Base-by-base conservation (phyloP, 768 basidiomycete genomes). In the Exsudoporus frostii region DNA sequence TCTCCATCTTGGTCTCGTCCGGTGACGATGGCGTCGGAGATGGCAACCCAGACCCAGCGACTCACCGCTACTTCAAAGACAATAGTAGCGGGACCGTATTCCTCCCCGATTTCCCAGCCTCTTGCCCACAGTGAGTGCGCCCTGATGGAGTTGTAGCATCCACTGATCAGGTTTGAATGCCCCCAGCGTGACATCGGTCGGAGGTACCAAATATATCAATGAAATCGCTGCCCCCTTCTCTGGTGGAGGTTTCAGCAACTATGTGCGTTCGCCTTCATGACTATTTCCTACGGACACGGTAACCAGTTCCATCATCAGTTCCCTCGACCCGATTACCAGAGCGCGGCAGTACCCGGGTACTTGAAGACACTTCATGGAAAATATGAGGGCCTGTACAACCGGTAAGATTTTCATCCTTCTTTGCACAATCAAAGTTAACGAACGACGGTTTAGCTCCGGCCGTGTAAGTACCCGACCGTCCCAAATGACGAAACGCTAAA, bases 21-120 rank as follows among this genome's bases (percentile, higher is more conserved):
- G 86, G 87, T 17, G 87, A 90, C 55, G 63, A 63, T 14, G 88
- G 88, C 17, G 88, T 88, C n/a, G 88, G 88, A 2, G 87, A 84
- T 61, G 76, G 79, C 25, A 60, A 84, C 57, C 44, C 77, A 1
- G 53, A 86, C 61, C 83, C 83, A 17, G 68, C 71, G 0, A 80
- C 74, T 9, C 79, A 83, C 45, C 25, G 63, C 37, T 90, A 88
- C 61, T 65, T 74, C 51, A 76, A 82, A 2, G 88, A 88, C n/a
- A n/a, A n/a, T n/a, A n/a, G n/a, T 5, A 85, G 84, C 58, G 62
- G 45, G 17, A 81, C 79, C 6, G 60, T 67, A 36, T 90, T 90
- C 71, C 55, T 79, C 11, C 79, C 82, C 1, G 50, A 49, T 15
- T 90, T 90, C 74, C 88, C 87, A 5, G 77, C 85, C 37, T 67